Evolutionary conservation across 78 protist species (phyloP).

Genomic region (Isochrysis galbana): DNA sequence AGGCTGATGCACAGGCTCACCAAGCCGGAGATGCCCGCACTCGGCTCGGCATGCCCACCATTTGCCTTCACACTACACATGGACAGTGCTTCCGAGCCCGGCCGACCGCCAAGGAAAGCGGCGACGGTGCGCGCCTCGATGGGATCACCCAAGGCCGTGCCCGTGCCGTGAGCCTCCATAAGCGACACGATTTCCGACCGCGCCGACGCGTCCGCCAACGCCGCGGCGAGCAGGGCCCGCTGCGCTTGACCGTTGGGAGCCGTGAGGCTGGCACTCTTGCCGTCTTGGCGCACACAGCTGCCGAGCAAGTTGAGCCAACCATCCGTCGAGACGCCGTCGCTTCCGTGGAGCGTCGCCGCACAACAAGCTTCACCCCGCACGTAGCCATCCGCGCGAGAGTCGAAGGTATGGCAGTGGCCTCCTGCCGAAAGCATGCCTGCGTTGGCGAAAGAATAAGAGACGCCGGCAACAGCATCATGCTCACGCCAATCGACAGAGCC

Average conservation of each 20-base stretch:
- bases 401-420: constrained; percentile 73
- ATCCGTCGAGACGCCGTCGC: background rate
- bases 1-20: background rate
- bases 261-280: constrained; percentile 53
- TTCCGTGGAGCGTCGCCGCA: constrained; percentile 43
- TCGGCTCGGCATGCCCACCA: constrained; percentile 73
- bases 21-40: constrained; percentile 7
- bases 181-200: constrained; percentile 47
- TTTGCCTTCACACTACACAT: constrained; percentile 67
- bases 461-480: background rate
- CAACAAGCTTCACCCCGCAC: constrained; percentile 82
- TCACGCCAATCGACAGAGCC: background rate
- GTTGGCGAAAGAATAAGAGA: constrained; percentile 32
- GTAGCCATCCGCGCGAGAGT: constrained; percentile 79
- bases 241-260: constrained; percentile 70
- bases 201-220: constrained; percentile 37
- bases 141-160: constrained; percentile 68
- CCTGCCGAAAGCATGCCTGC: constrained; percentile 58
- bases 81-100: background rate
- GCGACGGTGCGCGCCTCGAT: constrained; percentile 41
- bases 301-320: background rate
- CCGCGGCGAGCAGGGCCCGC: constrained; percentile 48
- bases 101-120: constrained; percentile 4
- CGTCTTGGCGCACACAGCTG: constrained; percentile 52
- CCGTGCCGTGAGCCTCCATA: background rate